Conservation (phyloP, 148 eudicot genomes). For the Talinum fruticosum region DNA sequence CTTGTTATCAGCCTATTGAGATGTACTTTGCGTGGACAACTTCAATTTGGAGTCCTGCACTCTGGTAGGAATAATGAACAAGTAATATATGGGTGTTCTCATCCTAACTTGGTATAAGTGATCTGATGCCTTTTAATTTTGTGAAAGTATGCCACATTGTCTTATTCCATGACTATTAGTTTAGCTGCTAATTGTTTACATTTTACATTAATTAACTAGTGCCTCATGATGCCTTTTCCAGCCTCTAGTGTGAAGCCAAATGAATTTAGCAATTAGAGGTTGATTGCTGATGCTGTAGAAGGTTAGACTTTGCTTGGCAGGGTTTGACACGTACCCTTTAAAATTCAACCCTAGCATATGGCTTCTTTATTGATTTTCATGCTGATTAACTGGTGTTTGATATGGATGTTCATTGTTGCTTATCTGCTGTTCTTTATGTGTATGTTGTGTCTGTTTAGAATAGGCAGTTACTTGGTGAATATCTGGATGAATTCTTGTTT, state of each 20-base stretch:
- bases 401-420: not conserved
- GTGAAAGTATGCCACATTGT: not conserved
- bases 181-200: not conserved
- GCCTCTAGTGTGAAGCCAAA: not conserved
- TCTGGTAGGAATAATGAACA: not conserved
- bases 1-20: not conserved
- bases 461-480: not conserved
- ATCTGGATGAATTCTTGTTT: constrained; percentile 9
- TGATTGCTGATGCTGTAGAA: not conserved
- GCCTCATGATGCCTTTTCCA: not conserved
- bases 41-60: not conserved
- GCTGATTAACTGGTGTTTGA: not conserved
- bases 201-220: not conserved
- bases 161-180: not conserved
- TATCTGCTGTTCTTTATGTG: not conserved
- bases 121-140: too few species aligned
- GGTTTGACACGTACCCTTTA: not conserved
- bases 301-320: not conserved
- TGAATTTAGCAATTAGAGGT: not conserved
- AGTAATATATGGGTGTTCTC: not conserved
- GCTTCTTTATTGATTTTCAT: not conserved
- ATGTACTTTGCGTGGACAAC: not conserved
- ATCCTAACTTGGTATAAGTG: not conserved
- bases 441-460: not conserved
- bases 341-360: not conserved